phyloP scores from a whole-genome alignment of 2,329 filamentous ascomycete species.

The Aspergillus flavus region DNA sequence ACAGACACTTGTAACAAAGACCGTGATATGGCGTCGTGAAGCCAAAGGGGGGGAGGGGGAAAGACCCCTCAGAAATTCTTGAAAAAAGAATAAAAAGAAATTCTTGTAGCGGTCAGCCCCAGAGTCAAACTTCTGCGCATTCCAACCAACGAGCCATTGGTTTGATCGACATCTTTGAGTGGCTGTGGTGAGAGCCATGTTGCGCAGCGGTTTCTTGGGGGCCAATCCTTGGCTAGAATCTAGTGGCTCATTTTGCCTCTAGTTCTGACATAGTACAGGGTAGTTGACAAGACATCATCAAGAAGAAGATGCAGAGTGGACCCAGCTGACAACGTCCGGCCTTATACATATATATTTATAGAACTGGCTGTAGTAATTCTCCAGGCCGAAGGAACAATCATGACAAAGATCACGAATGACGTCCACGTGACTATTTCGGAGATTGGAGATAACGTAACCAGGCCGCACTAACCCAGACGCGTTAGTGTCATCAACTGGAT shows the following conservation, averaged over 20 bases:
- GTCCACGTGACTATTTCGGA: conserved; percentile 10
- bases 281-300: not conserved
- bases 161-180: conserved; percentile 3
- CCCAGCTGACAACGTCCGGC: too few species aligned
- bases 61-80: not conserved
- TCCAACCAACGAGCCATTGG: not conserved
- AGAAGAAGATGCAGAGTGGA: not conserved
- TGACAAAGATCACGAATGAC: not conserved
- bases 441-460: conserved; percentile 5
- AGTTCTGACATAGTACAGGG: not conserved
- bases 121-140: not conserved
- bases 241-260: not conserved
- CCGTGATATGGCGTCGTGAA: not conserved
- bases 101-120: not conserved
- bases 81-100: not conserved
- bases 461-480: not conserved
- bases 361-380: not conserved
- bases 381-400: not conserved
- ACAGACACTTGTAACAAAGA: not conserved
- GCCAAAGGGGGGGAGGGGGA: not conserved
- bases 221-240: not conserved
- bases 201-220: conserved; percentile 2
- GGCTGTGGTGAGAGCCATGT: not conserved
- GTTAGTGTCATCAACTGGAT: not conserved
- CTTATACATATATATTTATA: not conserved